phyloP scores from a whole-genome alignment of 257 asterid genomes.

The Cynanchum wilfordii region DNA sequence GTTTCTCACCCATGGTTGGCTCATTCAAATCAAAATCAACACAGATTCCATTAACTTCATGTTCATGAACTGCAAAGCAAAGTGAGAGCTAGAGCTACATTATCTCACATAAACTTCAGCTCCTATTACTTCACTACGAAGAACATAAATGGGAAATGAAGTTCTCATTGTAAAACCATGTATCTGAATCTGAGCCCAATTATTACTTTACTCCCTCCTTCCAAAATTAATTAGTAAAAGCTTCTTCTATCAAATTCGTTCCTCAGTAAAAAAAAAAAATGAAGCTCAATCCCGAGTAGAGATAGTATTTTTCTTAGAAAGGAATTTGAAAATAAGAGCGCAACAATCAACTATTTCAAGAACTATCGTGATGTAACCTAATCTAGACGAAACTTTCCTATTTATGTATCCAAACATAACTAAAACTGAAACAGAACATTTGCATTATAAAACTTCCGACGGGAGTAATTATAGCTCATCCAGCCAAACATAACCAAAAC shows the following conservation, averaged over 20 bases:
- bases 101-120: neutral
- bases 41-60: constrained; percentile 35
- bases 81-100: neutral
- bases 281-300: too few relatives aligned
- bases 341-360: neutral
- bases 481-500: neutral
- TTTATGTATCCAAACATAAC: neutral
- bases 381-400: neutral
- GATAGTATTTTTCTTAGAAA: neutral
- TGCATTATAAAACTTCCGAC: neutral
- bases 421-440: neutral
- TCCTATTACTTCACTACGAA: neutral
- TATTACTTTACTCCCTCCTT: too few relatives aligned
- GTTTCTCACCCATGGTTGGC: constrained; percentile 93
- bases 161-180: too few relatives aligned
- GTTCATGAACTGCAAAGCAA: constrained; percentile 39
- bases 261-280: too few relatives aligned
- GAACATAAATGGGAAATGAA: too few relatives aligned
- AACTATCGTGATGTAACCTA: neutral
- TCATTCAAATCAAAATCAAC: constrained; percentile 50
- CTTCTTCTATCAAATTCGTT: too few relatives aligned
- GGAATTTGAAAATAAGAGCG: neutral
- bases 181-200: too few relatives aligned
- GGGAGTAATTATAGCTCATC: neutral
- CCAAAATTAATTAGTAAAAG: too few relatives aligned